These are phyloP conservation scores for Penicillium salamii DNA, from an alignment of 495 filamentous ascomycete genomes.

Conservation along the genomic window DNA sequence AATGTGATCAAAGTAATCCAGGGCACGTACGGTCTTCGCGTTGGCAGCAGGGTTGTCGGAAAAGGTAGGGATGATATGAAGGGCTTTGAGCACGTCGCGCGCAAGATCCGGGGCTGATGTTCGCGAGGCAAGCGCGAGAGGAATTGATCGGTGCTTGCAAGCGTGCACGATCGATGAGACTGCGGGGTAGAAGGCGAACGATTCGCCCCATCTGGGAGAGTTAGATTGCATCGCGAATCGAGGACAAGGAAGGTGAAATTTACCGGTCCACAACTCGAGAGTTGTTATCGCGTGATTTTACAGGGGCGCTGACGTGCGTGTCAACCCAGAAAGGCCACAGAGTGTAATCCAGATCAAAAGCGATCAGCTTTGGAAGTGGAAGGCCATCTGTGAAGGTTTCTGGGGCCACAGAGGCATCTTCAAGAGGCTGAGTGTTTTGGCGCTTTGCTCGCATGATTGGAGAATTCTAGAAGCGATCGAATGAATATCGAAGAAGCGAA, in stretches of 20 bases:
- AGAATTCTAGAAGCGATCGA: not conserved
- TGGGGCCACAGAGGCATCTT: conserved; percentile 45
- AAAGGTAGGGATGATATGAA: conserved; percentile 60
- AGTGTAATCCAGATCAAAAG: conserved; percentile 96
- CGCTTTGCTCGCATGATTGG: conserved; percentile 28
- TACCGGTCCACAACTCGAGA: conserved; percentile 51
- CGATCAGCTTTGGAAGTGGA: conserved; percentile 79
- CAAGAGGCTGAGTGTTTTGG: conserved; percentile 36
- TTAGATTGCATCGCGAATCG: conserved; percentile 5
- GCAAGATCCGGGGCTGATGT: conserved; percentile 79
- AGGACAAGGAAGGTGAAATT: not conserved
- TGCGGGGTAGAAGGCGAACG: conserved; percentile 77
- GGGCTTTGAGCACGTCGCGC: conserved; percentile 71
- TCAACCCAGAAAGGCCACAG: conserved; percentile 98
- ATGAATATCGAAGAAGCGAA: not conserved
- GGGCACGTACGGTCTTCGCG: conserved; percentile 46
- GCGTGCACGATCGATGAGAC: conserved; percentile 69
- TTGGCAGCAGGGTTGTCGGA: conserved; percentile 38
- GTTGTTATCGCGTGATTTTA: conserved; percentile 62
- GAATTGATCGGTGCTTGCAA: conserved; percentile 54
- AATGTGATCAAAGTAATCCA: conserved; percentile 76
- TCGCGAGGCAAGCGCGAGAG: conserved; percentile 76
- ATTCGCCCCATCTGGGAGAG: conserved; percentile 61
- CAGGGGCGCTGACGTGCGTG: conserved; percentile 80
- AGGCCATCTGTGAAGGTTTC: conserved; percentile 71